Percentiles rank a stretch among this genome's conserved stretches.
Evolutionary conservation across 345 rosid genomes (phyloP).

Genomic region (Eucalyptus sp.): DNA sequence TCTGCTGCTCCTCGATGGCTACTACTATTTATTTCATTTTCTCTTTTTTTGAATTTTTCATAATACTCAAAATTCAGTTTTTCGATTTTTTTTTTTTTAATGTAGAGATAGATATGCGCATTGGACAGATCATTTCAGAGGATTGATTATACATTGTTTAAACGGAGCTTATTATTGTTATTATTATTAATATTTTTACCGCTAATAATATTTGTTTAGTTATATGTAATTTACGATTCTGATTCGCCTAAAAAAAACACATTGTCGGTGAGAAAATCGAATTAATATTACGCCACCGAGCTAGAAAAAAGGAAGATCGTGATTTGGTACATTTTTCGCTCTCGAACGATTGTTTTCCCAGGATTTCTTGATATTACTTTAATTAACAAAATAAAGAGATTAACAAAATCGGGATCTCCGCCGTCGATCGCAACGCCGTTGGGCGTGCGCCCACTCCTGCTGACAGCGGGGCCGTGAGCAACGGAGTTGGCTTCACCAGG

Average conservation of each 20-base stretch:
- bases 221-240: rapidly evolving
- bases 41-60: not conserved
- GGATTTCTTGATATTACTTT: not conserved
- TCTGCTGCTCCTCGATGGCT: not conserved
- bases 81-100: no score
- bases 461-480: not conserved
- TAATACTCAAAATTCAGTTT: not conserved
- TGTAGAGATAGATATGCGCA: no score
- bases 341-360: rapidly evolving
- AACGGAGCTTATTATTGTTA: no score
- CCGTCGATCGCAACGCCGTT: not conserved
- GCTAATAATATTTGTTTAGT: no score
- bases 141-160: not conserved
- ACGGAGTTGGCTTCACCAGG: not conserved
- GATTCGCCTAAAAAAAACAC: not conserved
- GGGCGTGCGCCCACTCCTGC: not conserved
- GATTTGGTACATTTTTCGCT: not conserved
- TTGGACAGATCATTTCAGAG: no score
- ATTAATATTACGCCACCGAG: not conserved
- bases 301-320: no score
- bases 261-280: rapidly evolving
- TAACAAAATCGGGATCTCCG: not conserved
- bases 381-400: no score
- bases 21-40: no score
- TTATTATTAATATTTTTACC: no score